These are phyloP conservation scores for Populus hybrid DNA, from an alignment of 441 rosid genomes.

Conservation along the genomic window DNA sequence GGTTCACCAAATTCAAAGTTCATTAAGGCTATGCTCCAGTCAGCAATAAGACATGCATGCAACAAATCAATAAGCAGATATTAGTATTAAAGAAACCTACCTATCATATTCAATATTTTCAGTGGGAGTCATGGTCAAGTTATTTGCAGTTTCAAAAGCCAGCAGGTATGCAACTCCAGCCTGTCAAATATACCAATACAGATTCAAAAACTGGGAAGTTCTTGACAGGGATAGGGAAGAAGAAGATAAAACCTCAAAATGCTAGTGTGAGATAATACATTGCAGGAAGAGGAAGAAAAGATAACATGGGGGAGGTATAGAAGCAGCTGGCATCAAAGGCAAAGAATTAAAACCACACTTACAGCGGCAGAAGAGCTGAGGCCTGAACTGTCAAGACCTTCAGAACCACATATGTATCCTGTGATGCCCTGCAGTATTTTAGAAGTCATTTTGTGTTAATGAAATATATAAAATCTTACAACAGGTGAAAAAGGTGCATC, in stretches of 20 bases:
- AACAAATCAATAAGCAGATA: background rate
- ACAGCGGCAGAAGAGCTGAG: constrained; percentile 99
- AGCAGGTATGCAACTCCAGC: constrained; percentile 90
- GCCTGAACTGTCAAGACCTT: constrained; percentile 91
- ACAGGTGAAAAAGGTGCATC: background rate
- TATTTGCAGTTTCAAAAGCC: constrained; percentile 85
- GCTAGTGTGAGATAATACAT: background rate
- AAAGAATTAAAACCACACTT: constrained; percentile 39
- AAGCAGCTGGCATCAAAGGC: background rate
- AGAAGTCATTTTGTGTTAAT: constrained; percentile 16
- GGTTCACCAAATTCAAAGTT: background rate
- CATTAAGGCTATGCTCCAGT: background rate
- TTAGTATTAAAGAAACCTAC: constrained; percentile 28
- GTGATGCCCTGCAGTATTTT: constrained; percentile 67
- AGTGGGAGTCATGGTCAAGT: constrained; percentile 48
- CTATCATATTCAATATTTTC: constrained; percentile 92
- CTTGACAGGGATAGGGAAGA: background rate
- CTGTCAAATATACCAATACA: constrained; percentile 39
- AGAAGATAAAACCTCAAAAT: constrained; percentile 1
- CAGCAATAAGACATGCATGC: constrained; percentile 4
- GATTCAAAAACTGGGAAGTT: constrained; percentile 10
- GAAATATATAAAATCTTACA: background rate
- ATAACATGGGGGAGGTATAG: background rate
- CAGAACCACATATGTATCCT: constrained; percentile 82
- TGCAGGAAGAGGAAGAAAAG: background rate